Evolutionary conservation across 2,329 filamentous ascomycete genomes (phyloP), one percentile per base, ranked within the genome.

Genomic region (Talaromyces sp.): DNA sequence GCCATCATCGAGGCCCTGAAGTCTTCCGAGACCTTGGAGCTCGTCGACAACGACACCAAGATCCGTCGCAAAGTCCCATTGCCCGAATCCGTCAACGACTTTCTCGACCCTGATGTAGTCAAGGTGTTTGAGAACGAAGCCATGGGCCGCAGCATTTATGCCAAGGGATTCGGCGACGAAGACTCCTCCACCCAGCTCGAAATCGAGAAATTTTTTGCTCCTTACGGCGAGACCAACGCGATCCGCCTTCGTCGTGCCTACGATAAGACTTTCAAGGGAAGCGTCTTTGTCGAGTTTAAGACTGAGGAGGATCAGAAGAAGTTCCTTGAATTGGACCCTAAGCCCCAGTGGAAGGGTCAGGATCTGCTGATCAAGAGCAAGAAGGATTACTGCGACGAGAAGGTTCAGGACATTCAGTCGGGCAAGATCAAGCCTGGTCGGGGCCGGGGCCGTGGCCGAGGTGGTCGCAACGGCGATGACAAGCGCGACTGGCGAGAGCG

Each of bases 261-360:
- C 62, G 78, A 84, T 54, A 87, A 86, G 69, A 78, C 83, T 57
- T 99, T 97, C 87, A 99, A 99, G 83, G 92, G 93, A 67, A 96
- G 91, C 66, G 91, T 96, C 61, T 97, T 97, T 72, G 91, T 96
- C 65, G 93, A 97, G 76, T 99, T 97, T 75, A 83, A 85, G 63
- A 85, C 85, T 55, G 88, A 92, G 70, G 90, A 95, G 66, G 83
- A 85, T 24, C 88, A 90, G 69, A 83, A 92, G 74, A 86, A 86
- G 61, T 99, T 99, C 77, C 79, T 97, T 63, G 85, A 80, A 14
- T 79, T 91, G 46, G 89, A 96, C 58, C 88, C 90, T 21, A 87
- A 89, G 74, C 94, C 94, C 62, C 85, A 88, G 74, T 99, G 87
- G 86, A 87, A 96, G 75, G 92, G 83, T 56, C 82, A 90, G 66